Evolutionary conservation across 495 filamentous ascomycete species (phyloP), one percentile per base, ranked within the genome.

Genomic region (Penicillium taxi): DNA sequence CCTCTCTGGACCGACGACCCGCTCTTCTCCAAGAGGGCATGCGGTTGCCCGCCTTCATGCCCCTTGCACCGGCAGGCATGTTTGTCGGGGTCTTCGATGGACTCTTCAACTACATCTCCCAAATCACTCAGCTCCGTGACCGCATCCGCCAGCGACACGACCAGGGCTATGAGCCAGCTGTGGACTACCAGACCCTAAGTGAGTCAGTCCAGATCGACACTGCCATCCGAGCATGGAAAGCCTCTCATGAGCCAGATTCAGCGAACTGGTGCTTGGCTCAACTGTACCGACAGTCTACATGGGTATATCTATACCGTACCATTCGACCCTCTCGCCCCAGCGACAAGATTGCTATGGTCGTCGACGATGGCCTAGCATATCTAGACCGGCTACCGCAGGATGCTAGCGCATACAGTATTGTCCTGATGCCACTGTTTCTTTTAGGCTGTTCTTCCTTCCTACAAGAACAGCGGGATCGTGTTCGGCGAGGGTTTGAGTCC

Each of bases 1-100:
- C 89, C 18, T 76, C 76, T 23, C 66, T 81, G 13, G 75, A 78
- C 49, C 69, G 67, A 42, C 63, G 69, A 12, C 70, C 64, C 2
- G 63, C 72, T 9, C 63, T 70, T 8, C 61, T 81, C 8, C 66
- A 73, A 38, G 73, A 78, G 35, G 77, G 79, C 34, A 75, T 82
- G 58, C 67, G 72, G 5, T 67, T 83, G 8, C 82, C 84, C 2
- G 66, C 74, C 35, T 80, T 78, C 32, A 76, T 82, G n/a, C 78
- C 88, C 14, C 78, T 87, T 41, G 81, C 84, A 0, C 74, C 77
- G 39, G 75, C 77, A 0, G 82, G 83, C 1, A 77, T 79, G 26
- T 68, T 94, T 11, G 66, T 94, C 9, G 88, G 88, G n/a, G 78
- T 95, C 17, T 80, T 86, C 41, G 88, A 95, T 50, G 86, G 86